Evolutionary conservation across 495 filamentous ascomycete species (phyloP), one percentile per base, ranked within the genome.

Genomic region (Trichoderma virens): DNA sequence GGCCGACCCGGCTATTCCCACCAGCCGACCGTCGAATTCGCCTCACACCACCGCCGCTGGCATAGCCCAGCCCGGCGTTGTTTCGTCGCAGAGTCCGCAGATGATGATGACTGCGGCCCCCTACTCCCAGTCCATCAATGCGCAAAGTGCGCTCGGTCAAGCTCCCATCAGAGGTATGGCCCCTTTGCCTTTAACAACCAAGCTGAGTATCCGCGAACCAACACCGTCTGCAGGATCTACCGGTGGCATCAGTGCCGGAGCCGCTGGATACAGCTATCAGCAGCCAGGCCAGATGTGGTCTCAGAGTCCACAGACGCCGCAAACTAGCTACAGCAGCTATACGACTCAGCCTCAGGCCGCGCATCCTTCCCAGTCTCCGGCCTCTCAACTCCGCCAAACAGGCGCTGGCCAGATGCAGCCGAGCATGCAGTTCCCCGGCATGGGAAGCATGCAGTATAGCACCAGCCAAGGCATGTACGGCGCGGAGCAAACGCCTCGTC

Each of bases 361-460:
- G 41, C 82, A 84, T 60, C 79, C 80, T 18, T 79, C 84, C 27
- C 83, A 86, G 35, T 84, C 85, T 39, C 82, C 80, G 7, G 80
- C 83, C 32, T 82, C 85, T 30, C 86, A 86, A 65, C 77, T 87
- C 18, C 86, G 84, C 31, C 88, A 88, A 75, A 83, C 76, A 66
- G 79, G 71, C 74, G 83, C 73, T 59, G 78, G 84, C 45, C 86
- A 88, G 71, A 82, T 88, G 71, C 83, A 86, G 67, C 79, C 82
- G 62, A 79, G 74, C 68, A 76, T 86, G 72, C 81, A 81, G 63
- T 87, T 86, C 64, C 75, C 83, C 27, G 78, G 80, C 5, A 86
- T 89, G 81, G 84, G 82, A 56, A 78, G 80, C 41, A 79, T 88
- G 72, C 70, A 78, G 23, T 82, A 86, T 72, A 78, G 79, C 56